Evolutionary conservation across 2,329 filamentous ascomycete species (phyloP).

Genomic region (Tolypocladium tundrense): DNA sequence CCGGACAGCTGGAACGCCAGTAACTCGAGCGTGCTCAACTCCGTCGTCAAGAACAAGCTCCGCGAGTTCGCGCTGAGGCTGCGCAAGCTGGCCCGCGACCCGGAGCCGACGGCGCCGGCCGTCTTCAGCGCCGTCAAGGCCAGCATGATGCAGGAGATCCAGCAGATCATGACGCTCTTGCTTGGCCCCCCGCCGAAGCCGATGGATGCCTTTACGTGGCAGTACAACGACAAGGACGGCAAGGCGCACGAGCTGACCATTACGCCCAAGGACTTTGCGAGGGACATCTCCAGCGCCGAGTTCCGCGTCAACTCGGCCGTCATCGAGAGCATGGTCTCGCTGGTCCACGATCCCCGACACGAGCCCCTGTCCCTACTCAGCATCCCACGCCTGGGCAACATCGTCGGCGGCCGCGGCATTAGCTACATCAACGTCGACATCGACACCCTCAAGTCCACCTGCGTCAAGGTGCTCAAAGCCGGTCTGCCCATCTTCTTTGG

Average conservation of each 20-base stretch:
- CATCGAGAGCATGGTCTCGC: conserved; percentile 62
- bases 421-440: conserved; percentile 80
- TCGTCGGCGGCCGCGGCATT: conserved; percentile 64
- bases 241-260: conserved; percentile 51
- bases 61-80: conserved; percentile 74
- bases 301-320: conserved; percentile 49
- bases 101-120: conserved; percentile 19
- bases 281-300: conserved; percentile 51
- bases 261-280: conserved; percentile 63
- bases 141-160: conserved; percentile 69
- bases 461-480: conserved; percentile 66
- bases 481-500: conserved; percentile 83
- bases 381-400: conserved; percentile 70
- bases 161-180: conserved; percentile 70
- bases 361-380: conserved; percentile 61
- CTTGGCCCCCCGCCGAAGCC: conserved; percentile 69
- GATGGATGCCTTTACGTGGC: conserved; percentile 64
- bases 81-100: conserved; percentile 39
- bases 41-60: conserved; percentile 70
- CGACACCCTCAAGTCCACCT: conserved; percentile 58
- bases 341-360: conserved; percentile 80
- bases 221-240: conserved; percentile 61
- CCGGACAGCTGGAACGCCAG: conserved; percentile 73
- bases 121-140: conserved; percentile 47
- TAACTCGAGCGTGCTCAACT: conserved; percentile 60